Evolutionary conservation across 2,329 filamentous ascomycete genomes (phyloP), one percentile per base, ranked within the genome.

Genomic region (Alternaria rosae): DNA sequence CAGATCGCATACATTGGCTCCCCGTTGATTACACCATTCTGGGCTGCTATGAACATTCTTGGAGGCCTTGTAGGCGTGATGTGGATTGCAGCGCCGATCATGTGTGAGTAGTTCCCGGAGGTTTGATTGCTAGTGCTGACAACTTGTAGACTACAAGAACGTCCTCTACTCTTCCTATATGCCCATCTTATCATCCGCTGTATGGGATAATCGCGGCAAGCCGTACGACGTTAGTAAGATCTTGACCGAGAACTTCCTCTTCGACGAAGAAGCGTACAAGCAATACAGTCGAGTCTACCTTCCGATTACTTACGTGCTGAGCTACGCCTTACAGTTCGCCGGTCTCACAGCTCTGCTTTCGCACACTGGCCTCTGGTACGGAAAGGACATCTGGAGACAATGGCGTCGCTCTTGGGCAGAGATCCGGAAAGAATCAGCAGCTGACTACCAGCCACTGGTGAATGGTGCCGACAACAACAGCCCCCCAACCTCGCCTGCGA

Each of bases 1-100:
- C 93, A 97, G 75, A 90, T 97, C 65, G 92, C 93, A 0, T 88
- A 94, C 73, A 95, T 96, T 70, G 93, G 93, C 15, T 95, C 92
- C 5, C 93, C 91, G 0, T 82, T 96, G 7, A 85, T 95, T 15
- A 93, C 92, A 0, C 92, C 92, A 0, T 95, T 94, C 78, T 93
- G 92, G 92, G 91, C 92, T 42, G 90, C 92, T 9, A 88, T 94
- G 80, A 95, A 95, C 72, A 92, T 95, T 38, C 87, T 95, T 26
- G 91, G 90, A 60, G 92, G 92, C 6, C 83, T 95, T 52, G 88
- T 93, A 3, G 81, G 93, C 50, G 91, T 95, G 54, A 94, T 95
- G 90, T 95, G 92, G 92, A 86, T 94, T 57, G 80, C 92, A 30
- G 92, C 92, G 1, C 92, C 92, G 0, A 85, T 94, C 35, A 85